Evolutionary conservation across 352 stramenopile genomes (phyloP), one percentile per base, ranked within the genome.

Genomic region (Globisporangium perplexum): DNA sequence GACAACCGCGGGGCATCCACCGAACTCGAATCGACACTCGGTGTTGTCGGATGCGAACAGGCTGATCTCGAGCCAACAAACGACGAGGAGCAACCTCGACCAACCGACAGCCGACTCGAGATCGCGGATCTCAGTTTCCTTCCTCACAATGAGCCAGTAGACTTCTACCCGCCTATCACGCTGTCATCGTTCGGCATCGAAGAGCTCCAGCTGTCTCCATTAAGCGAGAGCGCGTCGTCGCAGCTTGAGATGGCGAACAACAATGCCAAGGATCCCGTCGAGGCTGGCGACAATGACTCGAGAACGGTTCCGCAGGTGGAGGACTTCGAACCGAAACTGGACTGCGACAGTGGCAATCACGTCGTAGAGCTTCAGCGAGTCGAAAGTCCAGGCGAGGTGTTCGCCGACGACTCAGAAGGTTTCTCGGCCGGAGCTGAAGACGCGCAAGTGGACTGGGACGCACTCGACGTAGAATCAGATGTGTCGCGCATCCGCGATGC

Each of bases 151-250:
- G 33, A 59, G 15, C 38, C 44, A 1, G 44, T 47, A 20, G 36
- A 26, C 1, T 75, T 62, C 35, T 66, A 63, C 39, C 42, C 64
- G 28, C 62, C 74, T 23, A 68, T 83, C 30, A 81, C 71, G 1
- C 30, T 85, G 30, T 54, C 50, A 20, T 77, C 69, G 3, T 56
- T 83, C 35, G 72, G 72, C 4, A 86, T 77, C 31, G 43, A 67
- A 8, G 69, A 81, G 53, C 30, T 83, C 15, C 60, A 78, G 44
- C 20, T 81, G 3, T 83, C 74, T 30, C 69, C 71, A 12, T 15
- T 69, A 36, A 47, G 35, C 26, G 60, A 50, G 10, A 45, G 39
- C 18, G 18, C 39, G n/a, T 20, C 8, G 39, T 24, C 39, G 5
- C 18, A 26, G 12, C 10, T 10, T 45, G 6, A 12, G n/a, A 15